Percentiles rank a stretch among this genome's conserved stretches.
These are phyloP conservation scores for Paramecium sonneborni DNA, from an alignment of 73 alveolate species.

Conservation along the genomic window DNA sequence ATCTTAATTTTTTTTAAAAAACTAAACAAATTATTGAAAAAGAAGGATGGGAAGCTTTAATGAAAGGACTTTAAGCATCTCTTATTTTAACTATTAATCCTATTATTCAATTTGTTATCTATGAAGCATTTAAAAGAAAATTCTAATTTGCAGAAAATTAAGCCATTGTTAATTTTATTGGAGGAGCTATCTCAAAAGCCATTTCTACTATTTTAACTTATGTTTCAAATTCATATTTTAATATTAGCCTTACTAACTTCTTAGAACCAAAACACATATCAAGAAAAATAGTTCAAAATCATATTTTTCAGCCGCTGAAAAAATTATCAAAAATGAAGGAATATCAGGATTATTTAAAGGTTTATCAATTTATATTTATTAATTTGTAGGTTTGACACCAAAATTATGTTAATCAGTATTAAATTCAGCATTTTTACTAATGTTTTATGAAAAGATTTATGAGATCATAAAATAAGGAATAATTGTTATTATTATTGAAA, in stretches of 20 bases:
- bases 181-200: conserved; percentile 65
- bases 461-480: background rate
- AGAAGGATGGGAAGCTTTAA: conserved; percentile 40
- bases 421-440: conserved; percentile 54
- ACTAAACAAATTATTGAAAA: conserved; percentile 40
- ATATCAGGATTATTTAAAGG: conserved; percentile 56
- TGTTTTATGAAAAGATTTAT: conserved; percentile 51
- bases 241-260: conserved; percentile 47
- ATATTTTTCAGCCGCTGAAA: background rate
- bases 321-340: conserved; percentile 39
- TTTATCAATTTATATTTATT: background rate
- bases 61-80: conserved; percentile 56
- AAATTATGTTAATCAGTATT: conserved; percentile 37
- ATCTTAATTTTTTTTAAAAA: conserved; percentile 21
- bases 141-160: background rate
- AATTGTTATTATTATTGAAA: background rate
- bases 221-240: background rate
- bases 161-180: conserved; percentile 2
- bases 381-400: background rate
- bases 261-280: conserved; percentile 47
- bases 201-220: background rate
- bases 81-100: conserved; percentile 58
- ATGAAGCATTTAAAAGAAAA: conserved; percentile 39
- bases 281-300: background rate
- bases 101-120: conserved; percentile 37